phyloP scores from a whole-genome alignment of 805 yeast genomes.

The Metschnikowia sp. region DNA sequence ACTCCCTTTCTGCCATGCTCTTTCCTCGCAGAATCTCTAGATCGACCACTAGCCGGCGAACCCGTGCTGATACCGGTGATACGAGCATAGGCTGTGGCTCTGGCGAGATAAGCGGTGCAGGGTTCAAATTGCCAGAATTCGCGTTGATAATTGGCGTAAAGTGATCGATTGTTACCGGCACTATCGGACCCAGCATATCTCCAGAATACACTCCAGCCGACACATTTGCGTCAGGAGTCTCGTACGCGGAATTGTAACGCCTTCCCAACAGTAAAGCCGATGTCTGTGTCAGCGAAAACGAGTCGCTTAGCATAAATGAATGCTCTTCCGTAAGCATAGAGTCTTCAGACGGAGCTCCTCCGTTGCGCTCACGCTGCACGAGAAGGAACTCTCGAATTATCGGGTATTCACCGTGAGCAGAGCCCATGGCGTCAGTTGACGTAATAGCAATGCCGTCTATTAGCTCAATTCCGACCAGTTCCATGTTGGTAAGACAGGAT shows the following conservation, averaged over 20 bases:
- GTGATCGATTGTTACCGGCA: neutral
- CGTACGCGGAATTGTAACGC: neutral
- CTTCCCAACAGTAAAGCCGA: conserved; percentile 1
- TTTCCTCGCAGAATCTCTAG: conserved; percentile 7
- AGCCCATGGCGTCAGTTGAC: no score
- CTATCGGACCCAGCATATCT: no score
- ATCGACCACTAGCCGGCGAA: conserved; percentile 1
- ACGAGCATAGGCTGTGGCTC: neutral
- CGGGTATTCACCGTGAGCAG: neutral
- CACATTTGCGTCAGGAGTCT: neutral
- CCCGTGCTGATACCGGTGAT: neutral
- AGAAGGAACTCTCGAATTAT: conserved; percentile 4
- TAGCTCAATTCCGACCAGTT: no score
- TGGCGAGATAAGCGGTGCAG: neutral
- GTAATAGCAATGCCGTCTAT: neutral
- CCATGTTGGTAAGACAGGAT: no score
- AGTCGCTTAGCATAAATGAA: neutral
- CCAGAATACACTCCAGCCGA: no score
- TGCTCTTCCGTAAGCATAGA: neutral
- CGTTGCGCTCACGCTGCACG: neutral
- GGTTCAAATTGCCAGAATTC: neutral
- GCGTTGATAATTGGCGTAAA: conserved; percentile 1
- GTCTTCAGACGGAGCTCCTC: neutral
- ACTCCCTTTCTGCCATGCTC: neutral
- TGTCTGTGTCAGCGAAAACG: conserved; percentile 1